phyloP scores from a whole-genome alignment of 2,329 filamentous ascomycete genomes.

The Thyridium curvatum region DNA sequence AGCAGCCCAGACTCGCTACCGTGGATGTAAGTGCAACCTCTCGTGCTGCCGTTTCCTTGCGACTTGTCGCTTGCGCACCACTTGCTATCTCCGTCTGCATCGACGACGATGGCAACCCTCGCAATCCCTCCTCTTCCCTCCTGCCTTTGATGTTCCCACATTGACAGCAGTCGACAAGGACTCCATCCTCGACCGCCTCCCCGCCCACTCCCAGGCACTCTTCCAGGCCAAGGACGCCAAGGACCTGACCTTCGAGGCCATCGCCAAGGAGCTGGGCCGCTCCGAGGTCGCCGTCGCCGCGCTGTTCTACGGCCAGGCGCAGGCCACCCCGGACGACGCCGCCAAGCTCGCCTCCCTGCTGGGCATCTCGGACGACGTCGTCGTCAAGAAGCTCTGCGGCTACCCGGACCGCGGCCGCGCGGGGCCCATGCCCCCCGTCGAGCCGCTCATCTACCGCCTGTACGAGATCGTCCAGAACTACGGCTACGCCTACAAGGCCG shows the following conservation, averaged over 20 bases:
- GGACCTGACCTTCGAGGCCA: conserved; percentile 71
- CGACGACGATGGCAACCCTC: no score
- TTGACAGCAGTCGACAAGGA: conserved; percentile 33
- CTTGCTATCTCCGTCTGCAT: no score
- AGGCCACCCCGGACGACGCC: conserved; percentile 43
- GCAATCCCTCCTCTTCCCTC: no score
- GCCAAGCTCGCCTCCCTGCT: conserved; percentile 54
- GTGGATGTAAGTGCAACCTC: conserved; percentile 27
- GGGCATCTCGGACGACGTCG: conserved; percentile 45
- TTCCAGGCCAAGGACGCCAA: conserved; percentile 75
- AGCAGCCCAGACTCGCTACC: conserved; percentile 17
- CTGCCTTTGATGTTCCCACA: no score
- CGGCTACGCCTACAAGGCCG: conserved; percentile 90
- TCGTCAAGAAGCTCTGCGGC: conserved; percentile 53
- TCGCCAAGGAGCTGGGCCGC: conserved; percentile 67
- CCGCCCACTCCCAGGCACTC: conserved; percentile 63
- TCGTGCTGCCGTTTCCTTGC: not conserved
- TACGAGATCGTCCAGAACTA: conserved; percentile 98
- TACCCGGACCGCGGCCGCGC: conserved; percentile 77
- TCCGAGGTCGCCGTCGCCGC: conserved; percentile 81
- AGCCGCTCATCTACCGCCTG: conserved; percentile 82
- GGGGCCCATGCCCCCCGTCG: conserved; percentile 76
- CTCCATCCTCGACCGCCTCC: conserved; percentile 62
- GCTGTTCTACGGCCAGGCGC: conserved; percentile 75
- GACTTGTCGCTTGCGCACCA: not conserved